These are phyloP conservation scores for Henckelia pumila DNA, from an alignment of 257 asterid species.

Conservation along the genomic window DNA sequence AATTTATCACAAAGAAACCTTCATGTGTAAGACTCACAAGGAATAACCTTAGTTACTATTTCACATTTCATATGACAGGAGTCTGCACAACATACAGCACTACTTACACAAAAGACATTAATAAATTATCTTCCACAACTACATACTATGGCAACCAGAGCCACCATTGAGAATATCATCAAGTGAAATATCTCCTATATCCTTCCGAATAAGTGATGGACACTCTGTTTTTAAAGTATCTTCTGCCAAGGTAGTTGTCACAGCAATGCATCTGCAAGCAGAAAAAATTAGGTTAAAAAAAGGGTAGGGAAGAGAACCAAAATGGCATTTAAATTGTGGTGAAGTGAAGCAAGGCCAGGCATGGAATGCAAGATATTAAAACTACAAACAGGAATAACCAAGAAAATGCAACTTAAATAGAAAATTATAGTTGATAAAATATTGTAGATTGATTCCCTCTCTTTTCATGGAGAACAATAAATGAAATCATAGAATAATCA, in stretches of 20 bases:
- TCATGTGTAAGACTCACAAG: constrained; percentile 41
- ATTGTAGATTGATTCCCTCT: neutral
- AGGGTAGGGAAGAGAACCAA: neutral
- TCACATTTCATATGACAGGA: constrained; percentile 29
- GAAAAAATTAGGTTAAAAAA: constrained; percentile 19
- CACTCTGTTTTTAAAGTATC: constrained; percentile 58
- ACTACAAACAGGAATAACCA: constrained; percentile 1
- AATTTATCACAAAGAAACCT: constrained; percentile 26
- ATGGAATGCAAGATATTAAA: constrained; percentile 2
- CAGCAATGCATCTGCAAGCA: constrained; percentile 91
- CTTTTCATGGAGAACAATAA: neutral
- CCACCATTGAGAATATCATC: constrained; percentile 92
- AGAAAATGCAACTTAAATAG: constrained; percentile 7
- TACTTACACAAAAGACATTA: constrained; percentile 38
- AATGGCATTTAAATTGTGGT: neutral
- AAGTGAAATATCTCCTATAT: constrained; percentile 72
- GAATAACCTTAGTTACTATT: constrained; percentile 32
- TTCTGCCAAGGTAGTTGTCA: constrained; percentile 78
- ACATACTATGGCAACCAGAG: constrained; percentile 82
- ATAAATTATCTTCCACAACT: constrained; percentile 43
- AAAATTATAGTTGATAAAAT: constrained; percentile 4
- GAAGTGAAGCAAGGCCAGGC: constrained; percentile 4
- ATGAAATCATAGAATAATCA: constrained; percentile 13
- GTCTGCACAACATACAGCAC: constrained; percentile 39
- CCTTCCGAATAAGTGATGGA: constrained; percentile 84